Base-by-base conservation (phyloP, 2,329 filamentous ascomycete genomes). In the Colletotrichum nymphaeae region DNA sequence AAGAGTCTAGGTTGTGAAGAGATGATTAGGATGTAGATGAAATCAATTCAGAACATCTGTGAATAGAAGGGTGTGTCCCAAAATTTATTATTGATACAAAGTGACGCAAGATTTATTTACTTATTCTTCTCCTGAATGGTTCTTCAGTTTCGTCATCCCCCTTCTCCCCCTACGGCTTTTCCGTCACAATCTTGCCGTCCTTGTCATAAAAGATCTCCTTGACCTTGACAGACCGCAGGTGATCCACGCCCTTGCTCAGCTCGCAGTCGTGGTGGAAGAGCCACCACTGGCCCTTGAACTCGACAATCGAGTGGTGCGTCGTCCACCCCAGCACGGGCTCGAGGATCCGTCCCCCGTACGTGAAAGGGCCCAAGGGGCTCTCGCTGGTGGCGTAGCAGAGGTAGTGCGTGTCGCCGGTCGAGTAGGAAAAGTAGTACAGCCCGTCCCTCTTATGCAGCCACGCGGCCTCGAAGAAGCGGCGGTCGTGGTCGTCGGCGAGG, bases 281-380 rank as follows among this genome's bases (percentile, higher is more conserved):
- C 82, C 90, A 95, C 90, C 93, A 95, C 75, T 87, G 89, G 4
- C 88, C 92, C 81, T 90, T 80, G 78, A 93, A 94, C 85, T 95
- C 92, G 11, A 92, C 92, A 76, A 95, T 92, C 3, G 91, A 93
- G 81, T 95, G 93, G 83, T 95, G 93, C 67, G 93, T 95, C 56
- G 93, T 95, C 93, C 93, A 95, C 1, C 93, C 93, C 30, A 93
- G 81, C 5, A 95, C 93, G 0, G 93, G 93, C 85, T 95, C 93
- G 62, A 95, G 81, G 67, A 95, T 92, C 59, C 90, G 84, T 0
- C 93, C 93, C 0, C 86, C 88, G 75, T 94, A 95, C 1, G 90
- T 93, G 77, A 95, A 95, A 0, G 93, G 93, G 0, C 93, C 93
- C 12, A 90, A 82, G 0, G 93, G 93, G 70, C 83, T 91, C 5